Conservation (phyloP, 2,329 filamentous ascomycete species). For the Botrytis cinerea region DNA sequence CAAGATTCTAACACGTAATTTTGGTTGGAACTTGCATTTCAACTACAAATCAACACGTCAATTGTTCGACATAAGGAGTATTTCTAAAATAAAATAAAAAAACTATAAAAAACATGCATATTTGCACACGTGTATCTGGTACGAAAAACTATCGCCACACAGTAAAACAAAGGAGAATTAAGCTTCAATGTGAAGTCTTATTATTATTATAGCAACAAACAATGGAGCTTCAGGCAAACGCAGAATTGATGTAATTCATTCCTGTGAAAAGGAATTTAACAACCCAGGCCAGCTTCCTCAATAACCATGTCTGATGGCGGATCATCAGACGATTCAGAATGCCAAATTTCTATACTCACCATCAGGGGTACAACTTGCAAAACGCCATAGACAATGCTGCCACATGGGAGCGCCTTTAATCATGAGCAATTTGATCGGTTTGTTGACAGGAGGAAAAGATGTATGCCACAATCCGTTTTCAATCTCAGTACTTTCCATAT, state of each 20-base stretch:
- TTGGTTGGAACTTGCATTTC: too few relatives aligned
- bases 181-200: too few relatives aligned
- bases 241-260: neutral
- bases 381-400: constrained; percentile 28
- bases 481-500: constrained; percentile 31
- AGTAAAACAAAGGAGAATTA: too few relatives aligned
- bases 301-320: neutral
- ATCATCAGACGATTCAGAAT: neutral
- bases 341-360: constrained; percentile 23
- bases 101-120: too few relatives aligned
- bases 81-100: too few relatives aligned
- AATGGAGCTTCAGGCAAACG: too few relatives aligned
- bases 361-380: constrained; percentile 29
- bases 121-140: too few relatives aligned
- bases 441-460: constrained; percentile 26
- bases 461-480: constrained; percentile 30
- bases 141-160: too few relatives aligned
- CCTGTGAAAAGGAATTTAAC: neutral
- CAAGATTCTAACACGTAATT: too few relatives aligned
- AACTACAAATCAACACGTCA: too few relatives aligned
- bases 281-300: neutral
- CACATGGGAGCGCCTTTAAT: constrained; percentile 25
- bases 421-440: constrained; percentile 26
- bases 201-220: too few relatives aligned
- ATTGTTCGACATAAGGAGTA: too few relatives aligned